Percentiles rank a stretch among this genome's conserved stretches.
Conservation (phyloP, 2,329 filamentous ascomycete genomes). For the Cordyceps militaris region DNA sequence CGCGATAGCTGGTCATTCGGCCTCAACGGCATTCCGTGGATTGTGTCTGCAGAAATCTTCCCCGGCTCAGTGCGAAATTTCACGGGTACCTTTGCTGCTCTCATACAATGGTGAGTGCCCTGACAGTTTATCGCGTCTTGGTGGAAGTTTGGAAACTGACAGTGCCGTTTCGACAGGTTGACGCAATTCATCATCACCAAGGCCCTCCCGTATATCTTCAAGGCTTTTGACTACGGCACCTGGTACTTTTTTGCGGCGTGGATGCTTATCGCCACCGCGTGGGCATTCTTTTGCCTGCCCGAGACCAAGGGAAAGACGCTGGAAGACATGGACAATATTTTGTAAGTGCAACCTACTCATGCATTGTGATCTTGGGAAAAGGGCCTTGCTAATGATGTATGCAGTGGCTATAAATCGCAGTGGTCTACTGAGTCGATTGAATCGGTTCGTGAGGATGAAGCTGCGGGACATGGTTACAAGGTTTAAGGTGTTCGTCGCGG, state of each 20-base stretch:
- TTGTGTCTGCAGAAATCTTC: background rate
- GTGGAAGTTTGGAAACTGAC: background rate
- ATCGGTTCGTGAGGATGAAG: background rate
- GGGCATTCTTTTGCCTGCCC: background rate
- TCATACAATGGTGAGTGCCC: background rate
- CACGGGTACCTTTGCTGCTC: background rate
- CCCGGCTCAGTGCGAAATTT: background rate
- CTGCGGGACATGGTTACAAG: no score
- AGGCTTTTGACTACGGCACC: background rate
- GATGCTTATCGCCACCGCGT: background rate
- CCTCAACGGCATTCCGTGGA: background rate
- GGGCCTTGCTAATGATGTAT: background rate
- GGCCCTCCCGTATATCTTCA: background rate
- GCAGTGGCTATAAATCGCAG: background rate
- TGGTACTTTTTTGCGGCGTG: background rate
- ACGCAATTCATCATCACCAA: background rate
- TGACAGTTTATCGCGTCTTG: background rate
- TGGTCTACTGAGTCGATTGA: background rate
- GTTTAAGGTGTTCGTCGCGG: no score
- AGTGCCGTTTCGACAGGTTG: background rate
- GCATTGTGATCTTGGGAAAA: no score
- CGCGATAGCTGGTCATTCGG: background rate
- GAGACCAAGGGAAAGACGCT: background rate
- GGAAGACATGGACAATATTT: background rate
- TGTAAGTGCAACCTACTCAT: background rate